Evolutionary conservation across 768 basidiomycete genomes (phyloP).

Genomic region (Candolleomyces aberdarensis): DNA sequence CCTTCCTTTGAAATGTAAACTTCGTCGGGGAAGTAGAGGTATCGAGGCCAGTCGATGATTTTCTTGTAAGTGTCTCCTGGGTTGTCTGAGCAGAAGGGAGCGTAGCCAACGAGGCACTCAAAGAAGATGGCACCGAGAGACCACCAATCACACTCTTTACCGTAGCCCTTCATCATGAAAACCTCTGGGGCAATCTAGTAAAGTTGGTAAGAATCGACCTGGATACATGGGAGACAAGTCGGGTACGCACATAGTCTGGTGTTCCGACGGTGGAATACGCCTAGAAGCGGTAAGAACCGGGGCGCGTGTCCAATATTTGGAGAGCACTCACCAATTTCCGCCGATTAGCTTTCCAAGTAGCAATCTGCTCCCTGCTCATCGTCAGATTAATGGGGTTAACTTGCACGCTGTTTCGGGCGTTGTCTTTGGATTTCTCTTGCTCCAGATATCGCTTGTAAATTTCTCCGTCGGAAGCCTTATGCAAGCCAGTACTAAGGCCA

Average conservation of each 20-base stretch:
- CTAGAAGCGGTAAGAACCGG: constrained; percentile 33
- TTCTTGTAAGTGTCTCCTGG: constrained; percentile 98
- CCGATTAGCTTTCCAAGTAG: constrained; percentile 98
- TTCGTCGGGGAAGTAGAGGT: constrained; percentile 92
- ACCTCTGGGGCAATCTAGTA: constrained; percentile 93
- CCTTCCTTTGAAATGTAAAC: constrained; percentile 91
- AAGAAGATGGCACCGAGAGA: constrained; percentile 98
- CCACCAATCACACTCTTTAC: constrained; percentile 99
- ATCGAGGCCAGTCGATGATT: constrained; percentile 93
- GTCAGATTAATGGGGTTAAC: constrained; percentile 97
- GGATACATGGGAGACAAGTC: not conserved
- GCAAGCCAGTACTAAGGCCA: constrained; percentile 95
- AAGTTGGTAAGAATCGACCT: constrained; percentile 26
- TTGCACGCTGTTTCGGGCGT: constrained; percentile 91
- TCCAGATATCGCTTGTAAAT: constrained; percentile 93
- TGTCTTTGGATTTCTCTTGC: constrained; percentile 58
- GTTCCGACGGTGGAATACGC: constrained; percentile 90
- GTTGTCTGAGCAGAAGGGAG: constrained; percentile 96
- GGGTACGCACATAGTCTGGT: constrained; percentile 52
- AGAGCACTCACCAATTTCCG: constrained; percentile 73
- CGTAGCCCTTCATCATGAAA: constrained; percentile 95
- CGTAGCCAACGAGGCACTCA: constrained; percentile 96
- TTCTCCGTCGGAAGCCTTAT: constrained; percentile 92
- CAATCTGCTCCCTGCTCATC: constrained; percentile 95
- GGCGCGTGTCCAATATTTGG: not conserved